These are phyloP conservation scores for Neoboletus magnificus DNA, from an alignment of 768 basidiomycete species.

Conservation along the genomic window DNA sequence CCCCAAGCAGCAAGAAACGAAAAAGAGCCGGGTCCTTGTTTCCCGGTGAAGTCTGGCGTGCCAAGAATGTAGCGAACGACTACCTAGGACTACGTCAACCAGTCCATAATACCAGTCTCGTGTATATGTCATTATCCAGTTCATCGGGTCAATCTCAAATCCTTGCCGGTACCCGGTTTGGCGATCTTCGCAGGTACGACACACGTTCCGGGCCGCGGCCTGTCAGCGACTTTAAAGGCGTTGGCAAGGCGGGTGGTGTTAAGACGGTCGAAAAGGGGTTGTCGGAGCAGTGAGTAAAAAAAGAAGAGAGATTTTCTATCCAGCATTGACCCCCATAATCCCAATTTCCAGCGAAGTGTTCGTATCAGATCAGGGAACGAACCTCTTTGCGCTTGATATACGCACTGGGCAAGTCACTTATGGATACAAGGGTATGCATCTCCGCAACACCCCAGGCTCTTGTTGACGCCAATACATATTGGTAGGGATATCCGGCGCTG, in stretches of 20 bases:
- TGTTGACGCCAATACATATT: conserved; percentile 1
- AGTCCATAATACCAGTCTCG: conserved; percentile 67
- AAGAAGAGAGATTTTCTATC: not conserved
- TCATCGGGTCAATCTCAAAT: conserved; percentile 45
- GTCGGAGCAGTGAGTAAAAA: conserved; percentile 56
- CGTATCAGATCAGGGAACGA: conserved; percentile 61
- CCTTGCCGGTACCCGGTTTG: conserved; percentile 69
- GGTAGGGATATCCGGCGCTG: conserved; percentile 66
- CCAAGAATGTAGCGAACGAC: conserved; percentile 84
- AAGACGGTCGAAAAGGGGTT: conserved; percentile 55
- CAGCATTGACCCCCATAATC: not conserved
- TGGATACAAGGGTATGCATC: conserved; percentile 58
- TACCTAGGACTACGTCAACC: conserved; percentile 72
- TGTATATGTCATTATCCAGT: conserved; percentile 47
- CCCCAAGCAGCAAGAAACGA: conserved; percentile 40
- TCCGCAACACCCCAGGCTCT: not conserved
- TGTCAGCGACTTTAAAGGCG: conserved; percentile 59
- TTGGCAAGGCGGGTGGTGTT: conserved; percentile 62
- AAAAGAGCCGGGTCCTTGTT: conserved; percentile 59
- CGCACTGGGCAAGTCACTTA: conserved; percentile 64
- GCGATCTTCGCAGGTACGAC: conserved; percentile 76
- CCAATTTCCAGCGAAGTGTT: conserved; percentile 56
- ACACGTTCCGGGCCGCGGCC: conserved; percentile 66
- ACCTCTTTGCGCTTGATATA: conserved; percentile 63
- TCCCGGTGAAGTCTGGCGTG: conserved; percentile 78